These are phyloP conservation scores for Cymodocea nodosa DNA, from an alignment of 116 monocot species.

Conservation along the genomic window DNA sequence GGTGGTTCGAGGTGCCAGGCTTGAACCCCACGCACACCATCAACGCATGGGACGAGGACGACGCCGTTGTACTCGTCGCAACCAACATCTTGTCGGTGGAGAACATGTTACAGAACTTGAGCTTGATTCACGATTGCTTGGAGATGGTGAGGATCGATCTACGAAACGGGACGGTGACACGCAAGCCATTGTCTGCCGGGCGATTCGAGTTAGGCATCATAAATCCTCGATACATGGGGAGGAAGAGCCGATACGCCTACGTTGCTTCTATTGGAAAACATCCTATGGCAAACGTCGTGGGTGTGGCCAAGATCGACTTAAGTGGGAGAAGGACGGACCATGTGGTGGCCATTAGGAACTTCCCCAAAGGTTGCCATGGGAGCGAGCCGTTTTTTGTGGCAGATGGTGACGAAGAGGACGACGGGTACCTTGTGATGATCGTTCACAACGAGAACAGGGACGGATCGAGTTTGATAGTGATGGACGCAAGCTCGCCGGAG, in stretches of 20 bases:
- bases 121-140: too few relatives aligned
- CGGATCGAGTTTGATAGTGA: slow-evolving; percentile 68
- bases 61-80: slow-evolving; percentile 56
- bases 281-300: slow-evolving; percentile 64
- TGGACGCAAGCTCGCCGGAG: slow-evolving; percentile 66
- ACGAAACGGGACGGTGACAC: slow-evolving; percentile 14
- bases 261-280: too few relatives aligned
- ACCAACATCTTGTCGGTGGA: slow-evolving; percentile 63
- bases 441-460: slow-evolving; percentile 45
- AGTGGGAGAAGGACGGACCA: slow-evolving; percentile 20
- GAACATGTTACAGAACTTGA: too few relatives aligned
- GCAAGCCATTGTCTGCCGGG: slow-evolving; percentile 42
- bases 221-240: slow-evolving; percentile 39
- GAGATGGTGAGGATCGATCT: too few relatives aligned
- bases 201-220: slow-evolving; percentile 66
- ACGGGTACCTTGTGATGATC: slow-evolving; percentile 32
- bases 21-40: slow-evolving; percentile 78
- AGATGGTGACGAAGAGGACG: slow-evolving; percentile 32
- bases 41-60: slow-evolving; percentile 84
- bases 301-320: slow-evolving; percentile 61
- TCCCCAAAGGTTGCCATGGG: slow-evolving; percentile 48
- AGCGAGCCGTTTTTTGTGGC: slow-evolving; percentile 79
- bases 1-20: slow-evolving; percentile 83
- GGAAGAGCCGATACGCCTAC: too few relatives aligned
- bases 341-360: slow-evolving; percentile 43